Conservation (phyloP, 2,329 filamentous ascomycete species). For the Talaromyces marneffei region DNA sequence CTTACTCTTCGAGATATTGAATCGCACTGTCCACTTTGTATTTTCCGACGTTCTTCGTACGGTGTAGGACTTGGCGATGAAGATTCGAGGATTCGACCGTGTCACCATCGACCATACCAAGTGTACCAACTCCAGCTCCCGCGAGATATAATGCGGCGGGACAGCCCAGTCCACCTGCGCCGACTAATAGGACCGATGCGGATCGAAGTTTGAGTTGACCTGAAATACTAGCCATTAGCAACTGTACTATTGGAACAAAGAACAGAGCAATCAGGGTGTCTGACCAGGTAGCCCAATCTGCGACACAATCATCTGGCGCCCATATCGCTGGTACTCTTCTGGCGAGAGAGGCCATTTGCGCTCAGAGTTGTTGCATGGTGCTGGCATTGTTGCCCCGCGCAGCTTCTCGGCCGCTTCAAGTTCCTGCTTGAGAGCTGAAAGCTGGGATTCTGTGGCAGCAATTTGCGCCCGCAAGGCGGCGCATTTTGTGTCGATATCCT, state of each 20-base stretch:
- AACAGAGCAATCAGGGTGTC: slow-evolving; percentile 12
- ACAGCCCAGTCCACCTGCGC: slow-evolving; percentile 83
- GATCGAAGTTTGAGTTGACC: slow-evolving; percentile 70
- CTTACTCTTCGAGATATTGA: slow-evolving; percentile 52
- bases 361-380: background rate
- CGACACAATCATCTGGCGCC: slow-evolving; percentile 82
- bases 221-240: slow-evolving; percentile 27
- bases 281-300: slow-evolving; percentile 69
- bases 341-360: slow-evolving; percentile 61
- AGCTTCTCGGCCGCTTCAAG: slow-evolving; percentile 28
- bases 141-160: slow-evolving; percentile 90
- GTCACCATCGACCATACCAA: slow-evolving; percentile 85
- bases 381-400: slow-evolving; percentile 16
- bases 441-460: slow-evolving; percentile 31
- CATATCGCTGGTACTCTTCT: slow-evolving; percentile 80
- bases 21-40: slow-evolving; percentile 76
- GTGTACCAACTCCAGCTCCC: slow-evolving; percentile 74
- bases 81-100: slow-evolving; percentile 83
- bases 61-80: slow-evolving; percentile 84
- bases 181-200: slow-evolving; percentile 71
- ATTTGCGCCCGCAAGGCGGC: slow-evolving; percentile 34
- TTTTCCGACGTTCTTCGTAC: slow-evolving; percentile 62
- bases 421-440: slow-evolving; percentile 31
- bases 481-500: slow-evolving; percentile 8
- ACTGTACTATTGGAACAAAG: background rate